Percentiles rank a stretch among this genome's conserved stretches.
These are phyloP conservation scores for Gleditsia sinensis DNA, from an alignment of 306 rosid genomes.

Conservation along the genomic window DNA sequence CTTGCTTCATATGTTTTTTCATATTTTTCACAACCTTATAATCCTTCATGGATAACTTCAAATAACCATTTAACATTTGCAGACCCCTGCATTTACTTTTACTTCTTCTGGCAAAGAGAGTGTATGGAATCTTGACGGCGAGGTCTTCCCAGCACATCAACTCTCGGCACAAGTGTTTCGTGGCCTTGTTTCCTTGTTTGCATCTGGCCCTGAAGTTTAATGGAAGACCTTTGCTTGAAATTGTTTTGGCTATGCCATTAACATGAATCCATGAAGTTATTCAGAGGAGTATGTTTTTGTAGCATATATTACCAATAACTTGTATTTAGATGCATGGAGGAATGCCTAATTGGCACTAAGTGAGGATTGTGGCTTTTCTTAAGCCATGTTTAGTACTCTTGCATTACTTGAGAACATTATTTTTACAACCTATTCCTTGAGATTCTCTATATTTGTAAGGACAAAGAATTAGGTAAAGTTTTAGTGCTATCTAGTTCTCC, in stretches of 20 bases:
- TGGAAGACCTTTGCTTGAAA: constrained; percentile 19
- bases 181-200: constrained; percentile 84
- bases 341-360: background rate
- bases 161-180: constrained; percentile 89
- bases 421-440: constrained; percentile 10
- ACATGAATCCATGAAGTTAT: constrained; percentile 15
- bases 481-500: too few species aligned
- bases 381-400: constrained; percentile 28
- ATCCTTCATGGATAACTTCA: background rate
- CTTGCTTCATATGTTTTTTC: too few species aligned
- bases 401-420: background rate
- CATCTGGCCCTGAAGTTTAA: constrained; percentile 84
- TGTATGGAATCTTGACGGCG: constrained; percentile 92
- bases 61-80: background rate
- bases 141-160: constrained; percentile 79
- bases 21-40: background rate
- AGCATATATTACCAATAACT: constrained; percentile 14
- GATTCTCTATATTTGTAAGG: constrained; percentile 16
- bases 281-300: background rate
- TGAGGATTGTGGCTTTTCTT: background rate
- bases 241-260: constrained; percentile 19
- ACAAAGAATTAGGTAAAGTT: too few species aligned
- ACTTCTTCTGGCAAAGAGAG: constrained; percentile 79
- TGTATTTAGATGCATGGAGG: background rate
- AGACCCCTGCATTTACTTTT: constrained; percentile 84